These are phyloP conservation scores for Penicillium maclennaniae DNA, from an alignment of 495 filamentous ascomycete genomes.

Conservation along the genomic window DNA sequence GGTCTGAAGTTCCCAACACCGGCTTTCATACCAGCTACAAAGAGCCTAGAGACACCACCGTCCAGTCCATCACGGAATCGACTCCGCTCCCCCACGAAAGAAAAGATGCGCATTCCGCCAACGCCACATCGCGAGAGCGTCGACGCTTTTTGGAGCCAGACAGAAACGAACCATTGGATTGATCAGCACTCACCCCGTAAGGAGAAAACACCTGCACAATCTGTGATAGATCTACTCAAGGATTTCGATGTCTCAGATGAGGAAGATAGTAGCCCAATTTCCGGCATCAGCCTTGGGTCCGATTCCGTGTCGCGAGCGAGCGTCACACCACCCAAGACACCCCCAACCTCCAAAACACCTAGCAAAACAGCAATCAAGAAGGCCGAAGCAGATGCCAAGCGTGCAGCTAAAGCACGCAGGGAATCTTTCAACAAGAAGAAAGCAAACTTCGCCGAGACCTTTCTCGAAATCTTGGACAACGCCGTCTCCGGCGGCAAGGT, in stretches of 20 bases:
- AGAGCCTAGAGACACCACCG: slow-evolving; percentile 38
- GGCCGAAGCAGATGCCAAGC: slow-evolving; percentile 37
- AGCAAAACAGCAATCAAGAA: slow-evolving; percentile 46
- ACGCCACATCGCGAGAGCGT: slow-evolving; percentile 61
- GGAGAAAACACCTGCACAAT: slow-evolving; percentile 16
- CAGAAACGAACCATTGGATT: slow-evolving; percentile 74
- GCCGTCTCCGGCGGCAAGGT: slow-evolving; percentile 62
- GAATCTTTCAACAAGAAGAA: slow-evolving; percentile 68
- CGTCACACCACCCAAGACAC: background rate
- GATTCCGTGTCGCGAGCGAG: slow-evolving; percentile 11
- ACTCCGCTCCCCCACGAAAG: slow-evolving; percentile 52
- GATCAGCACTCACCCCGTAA: slow-evolving; percentile 73
- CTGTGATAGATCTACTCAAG: slow-evolving; percentile 24
- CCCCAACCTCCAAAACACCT: slow-evolving; percentile 30
- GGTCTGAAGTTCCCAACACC: slow-evolving; percentile 22
- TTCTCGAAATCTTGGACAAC: slow-evolving; percentile 71
- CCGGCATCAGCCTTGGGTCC: slow-evolving; percentile 5
- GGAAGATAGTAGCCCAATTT: slow-evolving; percentile 14
- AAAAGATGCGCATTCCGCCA: slow-evolving; percentile 44
- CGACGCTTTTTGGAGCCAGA: slow-evolving; percentile 79
- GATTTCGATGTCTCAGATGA: slow-evolving; percentile 32
- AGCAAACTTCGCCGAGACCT: slow-evolving; percentile 59
- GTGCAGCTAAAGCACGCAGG: slow-evolving; percentile 42
- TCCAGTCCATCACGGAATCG: slow-evolving; percentile 40
- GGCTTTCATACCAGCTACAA: slow-evolving; percentile 12